A percentile compares a stretch with the other conserved stretches of the same genome.
Evolutionary conservation across 371 early-diverging fungal species (phyloP).

Genomic region (Mucor mucedo): DNA sequence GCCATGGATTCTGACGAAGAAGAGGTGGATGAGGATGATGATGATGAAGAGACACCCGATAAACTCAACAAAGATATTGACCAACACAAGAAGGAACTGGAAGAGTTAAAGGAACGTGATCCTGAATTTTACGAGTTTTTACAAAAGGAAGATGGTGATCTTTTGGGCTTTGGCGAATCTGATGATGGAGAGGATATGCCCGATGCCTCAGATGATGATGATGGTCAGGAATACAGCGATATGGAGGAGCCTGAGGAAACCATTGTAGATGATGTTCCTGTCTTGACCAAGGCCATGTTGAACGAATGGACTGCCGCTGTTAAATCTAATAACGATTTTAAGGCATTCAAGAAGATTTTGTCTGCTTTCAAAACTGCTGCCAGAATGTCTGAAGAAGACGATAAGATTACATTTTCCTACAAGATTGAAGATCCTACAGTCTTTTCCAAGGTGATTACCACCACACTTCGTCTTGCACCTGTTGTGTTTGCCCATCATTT

Average conservation of each 20-base stretch:
- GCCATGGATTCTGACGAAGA: constrained; percentile 42
- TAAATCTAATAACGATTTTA: constrained; percentile 32
- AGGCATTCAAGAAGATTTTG: constrained; percentile 68
- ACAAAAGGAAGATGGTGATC: constrained; percentile 80
- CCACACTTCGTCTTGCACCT: constrained; percentile 63
- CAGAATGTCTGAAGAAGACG: constrained; percentile 75
- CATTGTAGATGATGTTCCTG: constrained; percentile 26
- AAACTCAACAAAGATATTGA: constrained; percentile 61
- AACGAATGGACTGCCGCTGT: constrained; percentile 73
- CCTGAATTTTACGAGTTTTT: constrained; percentile 91
- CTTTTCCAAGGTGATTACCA: constrained; percentile 80
- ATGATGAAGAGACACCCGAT: constrained; percentile 41
- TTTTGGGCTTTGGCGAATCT: constrained; percentile 76
- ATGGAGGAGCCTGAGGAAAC: constrained; percentile 29
- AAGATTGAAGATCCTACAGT: constrained; percentile 75
- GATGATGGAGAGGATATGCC: constrained; percentile 49
- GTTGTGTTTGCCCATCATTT: constrained; percentile 63
- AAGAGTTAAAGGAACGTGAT: constrained; percentile 79
- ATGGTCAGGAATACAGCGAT: constrained; percentile 36
- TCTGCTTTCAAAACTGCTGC: constrained; percentile 86
- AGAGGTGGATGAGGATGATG: constrained; percentile 51
- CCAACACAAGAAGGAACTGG: constrained; percentile 75
- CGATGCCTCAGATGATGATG: constrained; percentile 54
- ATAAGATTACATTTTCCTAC: constrained; percentile 54
- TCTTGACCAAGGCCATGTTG: constrained; percentile 76